Percentiles rank a stretch among this genome's conserved stretches.
These are phyloP conservation scores for Papiliotrema nemorosa DNA, from an alignment of 1,284 basidiomycete genomes.

Conservation along the genomic window DNA sequence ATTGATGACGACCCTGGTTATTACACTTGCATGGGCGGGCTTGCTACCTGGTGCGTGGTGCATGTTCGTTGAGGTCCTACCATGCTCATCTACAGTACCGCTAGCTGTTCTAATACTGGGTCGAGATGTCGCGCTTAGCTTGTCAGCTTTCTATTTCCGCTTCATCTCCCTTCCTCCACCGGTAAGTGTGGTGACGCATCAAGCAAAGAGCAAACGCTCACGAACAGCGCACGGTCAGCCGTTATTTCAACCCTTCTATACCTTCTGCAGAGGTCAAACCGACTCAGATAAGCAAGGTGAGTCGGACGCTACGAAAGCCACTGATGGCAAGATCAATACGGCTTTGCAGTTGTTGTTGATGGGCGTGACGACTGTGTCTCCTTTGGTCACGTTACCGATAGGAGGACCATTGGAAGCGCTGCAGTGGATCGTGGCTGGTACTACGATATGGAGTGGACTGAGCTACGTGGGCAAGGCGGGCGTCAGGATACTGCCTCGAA, in stretches of 20 bases:
- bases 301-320: slow-evolving; percentile 2
- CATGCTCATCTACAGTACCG: slow-evolving; percentile 58
- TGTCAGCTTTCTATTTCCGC: slow-evolving; percentile 91
- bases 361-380: slow-evolving; percentile 79
- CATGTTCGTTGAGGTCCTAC: neutral
- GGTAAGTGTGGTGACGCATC: too few relatives aligned
- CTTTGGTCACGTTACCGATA: slow-evolving; percentile 67
- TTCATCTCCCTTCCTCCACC: slow-evolving; percentile 84
- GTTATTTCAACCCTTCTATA: slow-evolving; percentile 94
- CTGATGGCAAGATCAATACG: slow-evolving; percentile 71
- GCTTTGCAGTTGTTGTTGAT: slow-evolving; percentile 86
- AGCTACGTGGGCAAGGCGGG: slow-evolving; percentile 79
- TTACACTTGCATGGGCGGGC: slow-evolving; percentile 77
- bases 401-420: slow-evolving; percentile 58
- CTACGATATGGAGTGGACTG: slow-evolving; percentile 87
- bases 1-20: slow-evolving; percentile 89
- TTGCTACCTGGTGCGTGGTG: slow-evolving; percentile 68
- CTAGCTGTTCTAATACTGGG: slow-evolving; percentile 83
- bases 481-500: slow-evolving; percentile 54
- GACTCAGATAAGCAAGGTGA: slow-evolving; percentile 82
- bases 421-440: slow-evolving; percentile 76
- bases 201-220: too few relatives aligned
- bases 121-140: slow-evolving; percentile 77
- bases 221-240: slow-evolving; percentile 81
- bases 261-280: slow-evolving; percentile 91